Evolutionary conservation across 768 basidiomycete genomes (phyloP), one percentile per base, ranked within the genome.

Genomic region (Leccinum disarticulatum): DNA sequence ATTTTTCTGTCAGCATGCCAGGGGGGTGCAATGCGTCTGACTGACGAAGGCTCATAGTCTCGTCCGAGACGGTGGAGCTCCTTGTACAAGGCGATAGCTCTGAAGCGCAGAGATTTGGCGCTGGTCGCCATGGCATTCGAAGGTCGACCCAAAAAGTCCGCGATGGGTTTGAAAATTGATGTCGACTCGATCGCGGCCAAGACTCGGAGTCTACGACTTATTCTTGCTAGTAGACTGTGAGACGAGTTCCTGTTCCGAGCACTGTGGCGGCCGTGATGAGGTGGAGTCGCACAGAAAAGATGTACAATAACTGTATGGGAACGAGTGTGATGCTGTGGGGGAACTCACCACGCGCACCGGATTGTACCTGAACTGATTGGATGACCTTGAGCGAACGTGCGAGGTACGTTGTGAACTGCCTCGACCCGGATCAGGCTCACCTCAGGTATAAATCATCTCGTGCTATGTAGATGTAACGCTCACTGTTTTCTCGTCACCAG

Each of bases 31-130:
- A 58, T 31, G 48, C 38, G n/a, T 25, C 50, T 36, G 54, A 81
- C 85, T 72, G 67, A 93, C 91, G 83, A 81, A 50, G 90, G 85
- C 69, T 94, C 91, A 64, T 93, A 92, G 51, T 93, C 90, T 59
- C 87, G 80, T 4, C 91, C 91, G 1, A 94, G 81, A 57, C 89
- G 80, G 64, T 88, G 86, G 8, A 94, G 81, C 68, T 93, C 90
- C 68, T 93, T 94, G 78, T 93, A 94, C 31, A 93, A 75, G 0
- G 85, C 80, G 7, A 92, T 74, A 1, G 85, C 89, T 36, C 90
- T 83, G 47, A 84, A 72, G 27, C 90, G 83, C 3, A 66, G 70
- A 48, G 83, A 80, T 46, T 11, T 46, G 19, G 78, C 72, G 59
- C 75, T 80, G 66, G 72, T 75, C 62, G 81, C 77, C 84, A 87